These are phyloP conservation scores for Clarireedia hainanense DNA, from an alignment of 2,329 filamentous ascomycete species.

Conservation along the genomic window DNA sequence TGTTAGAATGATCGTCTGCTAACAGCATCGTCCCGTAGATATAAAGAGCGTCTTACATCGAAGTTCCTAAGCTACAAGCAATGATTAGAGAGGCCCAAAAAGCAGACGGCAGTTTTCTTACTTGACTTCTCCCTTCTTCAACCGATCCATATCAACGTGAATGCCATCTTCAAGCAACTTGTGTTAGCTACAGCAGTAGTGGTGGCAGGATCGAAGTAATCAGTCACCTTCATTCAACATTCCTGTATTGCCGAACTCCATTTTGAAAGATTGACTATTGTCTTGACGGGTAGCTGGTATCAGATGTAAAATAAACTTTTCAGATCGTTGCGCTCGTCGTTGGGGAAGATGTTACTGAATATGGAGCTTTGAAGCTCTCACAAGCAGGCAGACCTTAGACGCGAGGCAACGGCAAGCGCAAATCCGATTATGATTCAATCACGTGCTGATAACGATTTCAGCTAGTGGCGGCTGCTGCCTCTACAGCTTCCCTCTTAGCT, in stretches of 20 bases:
- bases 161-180: slow-evolving; percentile 71
- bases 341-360: background rate
- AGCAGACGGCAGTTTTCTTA: slow-evolving; percentile 41
- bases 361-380: slow-evolving; percentile 13
- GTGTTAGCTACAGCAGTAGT: slow-evolving; percentile 22
- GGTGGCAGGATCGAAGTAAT: slow-evolving; percentile 11
- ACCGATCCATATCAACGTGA: slow-evolving; percentile 95
- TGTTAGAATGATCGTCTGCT: slow-evolving; percentile 21
- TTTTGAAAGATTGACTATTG: slow-evolving; percentile 29
- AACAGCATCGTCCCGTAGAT: slow-evolving; percentile 12
- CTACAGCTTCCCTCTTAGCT: background rate
- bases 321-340: slow-evolving; percentile 7
- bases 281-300: background rate
- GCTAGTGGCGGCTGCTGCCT: background rate
- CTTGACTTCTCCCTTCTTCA: slow-evolving; percentile 99
- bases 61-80: slow-evolving; percentile 73
- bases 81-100: background rate
- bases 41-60: slow-evolving; percentile 59
- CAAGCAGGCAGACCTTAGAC: slow-evolving; percentile 19
- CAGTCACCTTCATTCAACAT: slow-evolving; percentile 54
- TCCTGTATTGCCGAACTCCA: slow-evolving; percentile 58
- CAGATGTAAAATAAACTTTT: slow-evolving; percentile 22
- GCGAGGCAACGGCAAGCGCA: slow-evolving; percentile 14
- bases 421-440: background rate
- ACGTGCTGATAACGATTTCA: slow-evolving; percentile 5